These are phyloP conservation scores for Paragyromitra xinjiangensis DNA, from an alignment of 495 filamentous ascomycete genomes.

Conservation along the genomic window DNA sequence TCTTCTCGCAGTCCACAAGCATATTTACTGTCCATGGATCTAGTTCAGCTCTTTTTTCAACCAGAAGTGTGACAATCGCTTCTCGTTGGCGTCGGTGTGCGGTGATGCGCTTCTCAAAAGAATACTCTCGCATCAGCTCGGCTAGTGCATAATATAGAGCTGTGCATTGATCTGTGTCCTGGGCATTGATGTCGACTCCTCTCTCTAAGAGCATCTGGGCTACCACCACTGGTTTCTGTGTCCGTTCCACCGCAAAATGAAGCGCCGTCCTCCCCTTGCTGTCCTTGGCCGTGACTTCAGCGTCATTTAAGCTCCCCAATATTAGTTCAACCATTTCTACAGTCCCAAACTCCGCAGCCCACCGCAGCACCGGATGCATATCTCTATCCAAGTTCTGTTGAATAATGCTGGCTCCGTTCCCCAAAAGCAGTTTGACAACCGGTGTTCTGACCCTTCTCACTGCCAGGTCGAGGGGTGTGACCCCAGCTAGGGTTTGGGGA, in stretches of 20 bases:
- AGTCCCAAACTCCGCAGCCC: slow-evolving; percentile 23
- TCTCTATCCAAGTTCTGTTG: background rate
- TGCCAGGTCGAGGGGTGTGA: slow-evolving; percentile 9
- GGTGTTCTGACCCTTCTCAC: slow-evolving; percentile 14
- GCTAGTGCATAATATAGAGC: slow-evolving; percentile 21
- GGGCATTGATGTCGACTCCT: slow-evolving; percentile 14
- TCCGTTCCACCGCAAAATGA: slow-evolving; percentile 22
- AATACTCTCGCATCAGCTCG: slow-evolving; percentile 20
- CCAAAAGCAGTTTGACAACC: background rate
- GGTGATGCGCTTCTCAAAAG: slow-evolving; percentile 19
- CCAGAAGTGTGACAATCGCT: slow-evolving; percentile 13
- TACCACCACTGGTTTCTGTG: background rate
- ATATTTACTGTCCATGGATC: slow-evolving; percentile 21
- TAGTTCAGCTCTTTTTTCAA: slow-evolving; percentile 16
- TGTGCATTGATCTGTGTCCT: background rate
- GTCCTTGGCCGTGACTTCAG: slow-evolving; percentile 5
- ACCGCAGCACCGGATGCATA: slow-evolving; percentile 9
- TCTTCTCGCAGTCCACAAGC: slow-evolving; percentile 8
- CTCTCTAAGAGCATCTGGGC: slow-evolving; percentile 17
- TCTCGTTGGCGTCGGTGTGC: slow-evolving; percentile 18
- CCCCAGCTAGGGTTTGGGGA: background rate
- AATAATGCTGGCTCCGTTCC: slow-evolving; percentile 13
- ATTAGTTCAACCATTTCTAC: slow-evolving; percentile 20
- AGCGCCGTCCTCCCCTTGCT: slow-evolving; percentile 16
- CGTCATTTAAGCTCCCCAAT: slow-evolving; percentile 21